Conservation (phyloP, 768 basidiomycete genomes). For the Tricholoma matsutake region DNA sequence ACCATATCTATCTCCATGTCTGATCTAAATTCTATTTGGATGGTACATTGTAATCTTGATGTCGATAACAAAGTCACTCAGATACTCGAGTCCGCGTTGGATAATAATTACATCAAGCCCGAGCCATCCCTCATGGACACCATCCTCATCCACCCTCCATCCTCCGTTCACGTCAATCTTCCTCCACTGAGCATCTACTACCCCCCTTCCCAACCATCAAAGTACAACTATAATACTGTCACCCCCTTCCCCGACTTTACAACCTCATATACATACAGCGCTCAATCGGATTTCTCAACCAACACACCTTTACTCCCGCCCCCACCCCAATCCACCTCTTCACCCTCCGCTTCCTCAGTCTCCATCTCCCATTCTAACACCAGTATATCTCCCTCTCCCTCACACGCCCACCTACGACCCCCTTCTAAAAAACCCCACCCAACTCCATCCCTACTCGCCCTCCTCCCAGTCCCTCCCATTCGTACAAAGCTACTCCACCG, state of each 20-base stretch:
- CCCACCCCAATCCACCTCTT: constrained; percentile 7
- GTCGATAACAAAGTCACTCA: neutral
- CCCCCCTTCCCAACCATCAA: constrained; percentile 2
- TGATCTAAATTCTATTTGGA: constrained; percentile 60
- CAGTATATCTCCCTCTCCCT: constrained; percentile 26
- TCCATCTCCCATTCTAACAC: constrained; percentile 16
- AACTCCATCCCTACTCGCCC: constrained; percentile 30
- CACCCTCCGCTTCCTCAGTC: constrained; percentile 21
- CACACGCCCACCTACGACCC: constrained; percentile 17
- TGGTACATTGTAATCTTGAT: constrained; percentile 47
- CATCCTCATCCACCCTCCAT: neutral
- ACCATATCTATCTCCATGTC: constrained; percentile 53
- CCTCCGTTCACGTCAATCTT: constrained; percentile 5
- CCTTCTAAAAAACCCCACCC: constrained; percentile 5
- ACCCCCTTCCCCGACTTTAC: neutral
- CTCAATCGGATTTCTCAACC: neutral
- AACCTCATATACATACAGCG: neutral
- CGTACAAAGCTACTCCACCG: constrained; percentile 26
- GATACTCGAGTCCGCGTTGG: neutral
- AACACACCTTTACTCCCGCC: neutral
- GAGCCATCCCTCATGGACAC: constrained; percentile 25
- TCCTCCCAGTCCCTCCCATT: constrained; percentile 29
- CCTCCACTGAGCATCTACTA: constrained; percentile 14
- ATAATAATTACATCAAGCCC: constrained; percentile 26
- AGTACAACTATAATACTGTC: neutral